Percentiles rank a stretch among this genome's conserved stretches.
These are phyloP conservation scores for Diaporthe australafricana DNA, from an alignment of 2,329 filamentous ascomycete species.

Conservation along the genomic window DNA sequence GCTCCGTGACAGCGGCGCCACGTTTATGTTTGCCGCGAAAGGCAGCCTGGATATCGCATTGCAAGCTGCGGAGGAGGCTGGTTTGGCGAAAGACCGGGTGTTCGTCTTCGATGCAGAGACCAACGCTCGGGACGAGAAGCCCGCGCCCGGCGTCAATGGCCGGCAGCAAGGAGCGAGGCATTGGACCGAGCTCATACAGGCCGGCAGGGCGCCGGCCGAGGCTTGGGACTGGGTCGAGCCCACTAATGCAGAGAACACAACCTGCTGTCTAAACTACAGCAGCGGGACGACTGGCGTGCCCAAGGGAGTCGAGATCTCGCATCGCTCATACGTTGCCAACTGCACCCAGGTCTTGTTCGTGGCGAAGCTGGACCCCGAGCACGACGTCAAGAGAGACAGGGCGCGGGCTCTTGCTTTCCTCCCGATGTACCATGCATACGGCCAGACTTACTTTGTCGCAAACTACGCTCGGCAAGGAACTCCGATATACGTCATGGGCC, in stretches of 20 bases:
- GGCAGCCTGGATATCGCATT: slow-evolving; percentile 71
- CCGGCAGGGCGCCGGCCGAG: slow-evolving; percentile 59
- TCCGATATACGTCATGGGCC: slow-evolving; percentile 82
- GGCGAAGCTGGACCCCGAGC: slow-evolving; percentile 58
- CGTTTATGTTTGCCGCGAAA: slow-evolving; percentile 74
- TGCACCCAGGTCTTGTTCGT: slow-evolving; percentile 68
- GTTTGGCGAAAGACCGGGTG: slow-evolving; percentile 65
- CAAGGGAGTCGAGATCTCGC: slow-evolving; percentile 87
- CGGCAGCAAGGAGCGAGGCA: slow-evolving; percentile 60
- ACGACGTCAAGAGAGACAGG: slow-evolving; percentile 53
- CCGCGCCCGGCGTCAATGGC: slow-evolving; percentile 41
- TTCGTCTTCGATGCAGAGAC: slow-evolving; percentile 73
- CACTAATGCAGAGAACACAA: slow-evolving; percentile 60
- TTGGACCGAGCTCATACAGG: slow-evolving; percentile 73
- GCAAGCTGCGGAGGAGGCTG: slow-evolving; percentile 71
- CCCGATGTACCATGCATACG: slow-evolving; percentile 81
- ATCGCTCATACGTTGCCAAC: slow-evolving; percentile 81
- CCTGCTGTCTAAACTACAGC: slow-evolving; percentile 82
- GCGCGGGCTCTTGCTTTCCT: slow-evolving; percentile 72
- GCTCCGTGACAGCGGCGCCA: slow-evolving; percentile 76
- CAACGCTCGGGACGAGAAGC: slow-evolving; percentile 45
- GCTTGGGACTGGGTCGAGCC: slow-evolving; percentile 73
- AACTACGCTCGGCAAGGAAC: slow-evolving; percentile 66
- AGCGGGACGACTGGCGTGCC: slow-evolving; percentile 84
- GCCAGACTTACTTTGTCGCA: slow-evolving; percentile 77